Evolutionary conservation across 768 basidiomycete species (phyloP).

Genomic region (Xerocomellus chrysenteron): DNA sequence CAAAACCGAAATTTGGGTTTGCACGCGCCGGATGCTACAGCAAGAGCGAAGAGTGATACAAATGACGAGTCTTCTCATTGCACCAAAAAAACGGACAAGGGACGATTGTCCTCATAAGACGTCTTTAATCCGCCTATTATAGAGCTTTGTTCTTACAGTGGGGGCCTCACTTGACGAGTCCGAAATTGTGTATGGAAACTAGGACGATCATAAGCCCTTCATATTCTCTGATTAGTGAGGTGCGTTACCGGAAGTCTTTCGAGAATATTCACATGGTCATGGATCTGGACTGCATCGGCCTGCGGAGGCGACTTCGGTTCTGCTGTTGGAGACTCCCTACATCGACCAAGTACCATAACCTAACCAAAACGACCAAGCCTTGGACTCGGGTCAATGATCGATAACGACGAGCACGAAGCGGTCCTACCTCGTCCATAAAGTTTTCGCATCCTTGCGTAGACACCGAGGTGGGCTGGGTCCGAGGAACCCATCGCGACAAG

Average conservation of each 20-base stretch:
- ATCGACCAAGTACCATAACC: constrained; percentile 19
- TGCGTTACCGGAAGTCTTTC: not conserved
- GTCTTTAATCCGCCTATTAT: not conserved
- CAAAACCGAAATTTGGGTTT: not conserved
- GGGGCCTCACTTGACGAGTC: no score
- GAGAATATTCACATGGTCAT: constrained; percentile 13
- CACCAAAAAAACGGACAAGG: not conserved
- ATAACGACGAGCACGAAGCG: not conserved
- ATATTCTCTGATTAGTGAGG: not conserved
- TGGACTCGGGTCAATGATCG: not conserved
- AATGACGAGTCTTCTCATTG: not conserved
- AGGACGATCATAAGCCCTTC: not conserved
- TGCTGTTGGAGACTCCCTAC: not conserved
- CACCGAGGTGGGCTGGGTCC: constrained; percentile 17
- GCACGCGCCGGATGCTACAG: not conserved
- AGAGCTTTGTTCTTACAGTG: not conserved
- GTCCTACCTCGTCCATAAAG: constrained; percentile 16
- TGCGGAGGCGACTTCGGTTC: not conserved
- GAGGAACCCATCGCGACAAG: constrained; percentile 8
- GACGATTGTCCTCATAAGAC: not conserved
- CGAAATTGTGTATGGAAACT: not conserved
- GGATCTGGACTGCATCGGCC: constrained; percentile 10
- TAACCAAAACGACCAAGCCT: constrained; percentile 16
- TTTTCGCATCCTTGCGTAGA: constrained; percentile 13
- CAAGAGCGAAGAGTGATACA: not conserved